phyloP scores from a whole-genome alignment of 768 basidiomycete genomes.

The Tricholoma saponaceum region DNA sequence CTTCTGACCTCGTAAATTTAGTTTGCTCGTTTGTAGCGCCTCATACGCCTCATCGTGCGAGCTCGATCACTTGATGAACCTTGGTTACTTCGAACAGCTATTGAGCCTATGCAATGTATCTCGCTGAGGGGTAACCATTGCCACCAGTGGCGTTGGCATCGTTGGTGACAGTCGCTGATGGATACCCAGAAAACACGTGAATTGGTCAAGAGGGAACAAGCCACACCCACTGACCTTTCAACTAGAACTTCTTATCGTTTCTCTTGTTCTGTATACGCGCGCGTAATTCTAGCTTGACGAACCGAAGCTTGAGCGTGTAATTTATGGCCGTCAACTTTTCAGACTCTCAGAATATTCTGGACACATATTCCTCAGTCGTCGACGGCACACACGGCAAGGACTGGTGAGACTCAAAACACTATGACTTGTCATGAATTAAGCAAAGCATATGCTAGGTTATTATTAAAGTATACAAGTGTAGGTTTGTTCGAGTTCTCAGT shows the following conservation, averaged over 20 bases:
- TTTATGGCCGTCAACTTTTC: constrained; percentile 24
- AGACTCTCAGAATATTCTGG: constrained; percentile 22
- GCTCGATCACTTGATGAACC: too few relatives aligned
- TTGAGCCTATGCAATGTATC: too few relatives aligned
- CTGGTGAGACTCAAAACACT: constrained; percentile 17
- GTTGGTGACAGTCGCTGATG: too few relatives aligned
- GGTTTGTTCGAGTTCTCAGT: not conserved
- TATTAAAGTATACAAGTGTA: constrained; percentile 19
- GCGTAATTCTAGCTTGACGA: not conserved
- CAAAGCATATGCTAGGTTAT: constrained; percentile 11
- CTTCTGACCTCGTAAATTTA: too few relatives aligned
- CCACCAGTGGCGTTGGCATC: too few relatives aligned
- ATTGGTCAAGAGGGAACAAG: too few relatives aligned
- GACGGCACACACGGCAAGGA: constrained; percentile 17
- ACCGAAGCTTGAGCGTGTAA: not conserved
- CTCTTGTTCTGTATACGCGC: too few relatives aligned
- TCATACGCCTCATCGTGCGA: too few relatives aligned
- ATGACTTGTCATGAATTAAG: not conserved
- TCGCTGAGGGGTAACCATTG: too few relatives aligned
- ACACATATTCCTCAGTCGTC: constrained; percentile 26
- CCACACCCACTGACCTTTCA: too few relatives aligned
- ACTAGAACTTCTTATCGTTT: not conserved
- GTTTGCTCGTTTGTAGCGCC: too few relatives aligned
- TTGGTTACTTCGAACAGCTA: too few relatives aligned
- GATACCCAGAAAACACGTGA: not conserved